Percentiles rank a stretch among this genome's conserved stretches.
phyloP scores from a whole-genome alignment of 768 basidiomycete species.

The Cystoderma amianthinum region DNA sequence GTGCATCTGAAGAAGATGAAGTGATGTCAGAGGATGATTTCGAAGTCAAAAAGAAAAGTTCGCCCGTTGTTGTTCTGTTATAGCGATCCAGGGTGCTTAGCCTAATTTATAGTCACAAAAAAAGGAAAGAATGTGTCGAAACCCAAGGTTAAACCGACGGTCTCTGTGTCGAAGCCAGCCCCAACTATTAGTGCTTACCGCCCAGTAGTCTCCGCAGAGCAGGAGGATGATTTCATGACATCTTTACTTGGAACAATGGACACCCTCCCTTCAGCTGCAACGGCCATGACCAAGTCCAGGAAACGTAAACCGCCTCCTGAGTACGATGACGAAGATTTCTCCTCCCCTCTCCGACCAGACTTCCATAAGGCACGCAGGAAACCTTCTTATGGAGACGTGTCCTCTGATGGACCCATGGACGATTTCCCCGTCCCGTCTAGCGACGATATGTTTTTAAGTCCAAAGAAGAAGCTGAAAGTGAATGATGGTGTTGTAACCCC shows the following conservation, averaged over 20 bases:
- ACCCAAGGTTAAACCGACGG: constrained; percentile 41
- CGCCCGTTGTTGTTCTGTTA: constrained; percentile 10
- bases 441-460: constrained; percentile 61
- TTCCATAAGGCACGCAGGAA: constrained; percentile 21
- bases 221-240: constrained; percentile 89
- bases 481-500: constrained; percentile 43
- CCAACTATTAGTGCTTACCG: constrained; percentile 79
- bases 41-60: constrained; percentile 36
- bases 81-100: too few species aligned
- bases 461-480: constrained; percentile 56
- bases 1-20: constrained; percentile 47
- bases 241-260: constrained; percentile 73
- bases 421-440: constrained; percentile 32
- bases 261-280: constrained; percentile 27
- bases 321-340: constrained; percentile 29
- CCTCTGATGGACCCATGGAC: constrained; percentile 40
- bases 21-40: constrained; percentile 49
- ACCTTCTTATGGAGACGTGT: constrained; percentile 29
- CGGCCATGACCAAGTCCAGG: constrained; percentile 28
- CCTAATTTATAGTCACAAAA: too few species aligned
- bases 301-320: constrained; percentile 65
- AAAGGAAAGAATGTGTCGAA: constrained; percentile 37
- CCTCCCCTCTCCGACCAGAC: constrained; percentile 24
- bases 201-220: constrained; percentile 62
- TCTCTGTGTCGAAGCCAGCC: constrained; percentile 39